Percentiles rank a stretch among this genome's conserved stretches.
phyloP scores from a whole-genome alignment of 2,329 filamentous ascomycete species.

The Whalleya microplaca region DNA sequence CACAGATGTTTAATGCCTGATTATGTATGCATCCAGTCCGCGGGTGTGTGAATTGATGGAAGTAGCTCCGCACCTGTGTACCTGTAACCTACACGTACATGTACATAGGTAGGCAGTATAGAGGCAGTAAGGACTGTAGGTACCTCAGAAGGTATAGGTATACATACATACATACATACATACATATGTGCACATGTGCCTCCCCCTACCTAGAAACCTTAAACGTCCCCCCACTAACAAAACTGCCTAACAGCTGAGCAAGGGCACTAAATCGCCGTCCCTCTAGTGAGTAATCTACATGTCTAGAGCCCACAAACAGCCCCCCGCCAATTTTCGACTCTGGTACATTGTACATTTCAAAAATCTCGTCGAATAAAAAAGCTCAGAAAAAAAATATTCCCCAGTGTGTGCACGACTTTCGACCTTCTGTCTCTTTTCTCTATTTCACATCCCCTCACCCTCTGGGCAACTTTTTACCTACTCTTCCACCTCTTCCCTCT shows the following conservation, averaged over 20 bases:
- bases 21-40: too few species aligned
- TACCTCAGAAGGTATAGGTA: too few species aligned
- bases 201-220: neutral
- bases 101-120: too few species aligned
- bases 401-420: neutral
- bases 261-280: too few species aligned
- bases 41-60: too few species aligned
- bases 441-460: conserved; percentile 16
- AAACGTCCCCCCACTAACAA: too few species aligned
- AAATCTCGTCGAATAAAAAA: neutral
- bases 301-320: neutral
- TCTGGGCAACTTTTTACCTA: conserved; percentile 14
- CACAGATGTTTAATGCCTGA: too few species aligned
- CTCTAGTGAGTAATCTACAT: neutral
- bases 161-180: too few species aligned
- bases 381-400: neutral
- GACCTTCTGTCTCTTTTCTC: neutral
- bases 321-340: neutral
- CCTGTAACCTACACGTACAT: too few species aligned
- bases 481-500: conserved; percentile 16
- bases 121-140: too few species aligned
- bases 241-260: too few species aligned
- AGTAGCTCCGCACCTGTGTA: conserved; percentile 17
- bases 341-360: neutral
- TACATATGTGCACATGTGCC: neutral